Percentiles rank a stretch among this genome's conserved stretches.
Evolutionary conservation across 2,329 filamentous ascomycete genomes (phyloP).

Genomic region (Ambrosiella cleistominuta): DNA sequence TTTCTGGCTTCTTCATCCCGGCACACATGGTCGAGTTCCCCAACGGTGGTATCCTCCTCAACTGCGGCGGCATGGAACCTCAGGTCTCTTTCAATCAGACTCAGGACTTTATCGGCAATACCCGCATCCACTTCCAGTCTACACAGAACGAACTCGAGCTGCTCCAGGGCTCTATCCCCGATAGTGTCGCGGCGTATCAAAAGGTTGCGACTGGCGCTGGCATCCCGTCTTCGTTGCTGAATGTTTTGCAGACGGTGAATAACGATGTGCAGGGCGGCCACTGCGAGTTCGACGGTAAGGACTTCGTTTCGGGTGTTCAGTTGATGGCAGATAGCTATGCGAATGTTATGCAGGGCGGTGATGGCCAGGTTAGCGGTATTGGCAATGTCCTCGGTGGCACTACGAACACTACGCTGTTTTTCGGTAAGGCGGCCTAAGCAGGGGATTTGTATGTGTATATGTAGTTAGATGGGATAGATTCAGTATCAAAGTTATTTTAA

Average conservation of each 20-base stretch:
- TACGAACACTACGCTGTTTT: constrained; percentile 3
- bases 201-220: constrained; percentile 27
- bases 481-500: not conserved
- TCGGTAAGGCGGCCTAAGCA: constrained; percentile 8
- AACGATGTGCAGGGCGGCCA: constrained; percentile 38
- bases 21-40: constrained; percentile 33
- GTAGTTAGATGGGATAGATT: not conserved
- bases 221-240: constrained; percentile 27
- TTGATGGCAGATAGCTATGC: constrained; percentile 35
- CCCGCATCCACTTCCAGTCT: constrained; percentile 38
- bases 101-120: constrained; percentile 25
- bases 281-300: constrained; percentile 38
- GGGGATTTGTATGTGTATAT: not conserved
- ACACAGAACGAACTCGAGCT: constrained; percentile 31
- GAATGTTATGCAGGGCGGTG: constrained; percentile 31
- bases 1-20: constrained; percentile 40
- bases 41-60: constrained; percentile 34
- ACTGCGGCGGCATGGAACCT: constrained; percentile 36
- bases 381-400: constrained; percentile 28
- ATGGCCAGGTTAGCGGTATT: constrained; percentile 31
- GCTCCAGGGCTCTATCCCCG: constrained; percentile 33
- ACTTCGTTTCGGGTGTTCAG: constrained; percentile 38
- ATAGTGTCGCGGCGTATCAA: constrained; percentile 33
- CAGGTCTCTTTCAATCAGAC: constrained; percentile 31
- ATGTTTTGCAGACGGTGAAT: constrained; percentile 36